A percentile compares a stretch with the other conserved stretches of the same genome.
Evolutionary conservation across 106 monocot genomes (phyloP).

Genomic region (Cymbidium sinense): DNA sequence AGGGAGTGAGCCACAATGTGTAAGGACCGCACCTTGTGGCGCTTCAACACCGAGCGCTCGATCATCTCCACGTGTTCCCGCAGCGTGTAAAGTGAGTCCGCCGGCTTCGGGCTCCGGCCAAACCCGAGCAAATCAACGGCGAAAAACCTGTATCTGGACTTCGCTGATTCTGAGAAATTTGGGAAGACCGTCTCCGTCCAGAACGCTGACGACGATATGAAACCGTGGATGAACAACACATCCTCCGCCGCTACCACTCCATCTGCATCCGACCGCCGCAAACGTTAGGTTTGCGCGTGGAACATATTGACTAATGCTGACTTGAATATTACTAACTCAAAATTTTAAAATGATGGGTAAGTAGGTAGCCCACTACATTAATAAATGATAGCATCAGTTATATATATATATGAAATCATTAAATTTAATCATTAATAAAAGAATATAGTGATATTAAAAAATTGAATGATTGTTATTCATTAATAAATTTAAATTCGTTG

Average conservation of each 20-base stretch:
- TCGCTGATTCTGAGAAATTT: slow-evolving; percentile 6
- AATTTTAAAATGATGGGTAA: too few species aligned
- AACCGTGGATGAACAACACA: slow-evolving; percentile 23
- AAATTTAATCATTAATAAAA: too few species aligned
- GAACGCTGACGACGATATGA: slow-evolving; percentile 22
- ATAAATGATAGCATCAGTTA: too few species aligned
- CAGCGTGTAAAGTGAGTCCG: slow-evolving; percentile 19
- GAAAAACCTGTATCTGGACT: slow-evolving; percentile 12
- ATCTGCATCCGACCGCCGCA: slow-evolving; percentile 6
- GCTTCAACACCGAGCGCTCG: slow-evolving; percentile 11
- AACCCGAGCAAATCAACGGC: slow-evolving; percentile 19
- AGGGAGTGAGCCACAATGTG: slow-evolving; percentile 26
- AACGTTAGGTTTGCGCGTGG: background rate
- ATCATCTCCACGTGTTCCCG: slow-evolving; percentile 21
- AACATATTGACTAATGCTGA: too few species aligned
- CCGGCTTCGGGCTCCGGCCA: slow-evolving; percentile 18
- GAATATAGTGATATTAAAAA: too few species aligned
- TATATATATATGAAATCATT: too few species aligned
- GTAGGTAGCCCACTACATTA: too few species aligned
- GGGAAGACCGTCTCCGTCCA: slow-evolving; percentile 28
- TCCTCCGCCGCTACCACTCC: slow-evolving; percentile 11
- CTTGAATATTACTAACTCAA: too few species aligned
- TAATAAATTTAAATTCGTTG: too few species aligned
- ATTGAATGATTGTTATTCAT: too few species aligned
- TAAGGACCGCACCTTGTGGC: slow-evolving; percentile 16